Evolutionary conservation across 2,329 filamentous ascomycete genomes (phyloP).

Genomic region (Blumeria hordei): DNA sequence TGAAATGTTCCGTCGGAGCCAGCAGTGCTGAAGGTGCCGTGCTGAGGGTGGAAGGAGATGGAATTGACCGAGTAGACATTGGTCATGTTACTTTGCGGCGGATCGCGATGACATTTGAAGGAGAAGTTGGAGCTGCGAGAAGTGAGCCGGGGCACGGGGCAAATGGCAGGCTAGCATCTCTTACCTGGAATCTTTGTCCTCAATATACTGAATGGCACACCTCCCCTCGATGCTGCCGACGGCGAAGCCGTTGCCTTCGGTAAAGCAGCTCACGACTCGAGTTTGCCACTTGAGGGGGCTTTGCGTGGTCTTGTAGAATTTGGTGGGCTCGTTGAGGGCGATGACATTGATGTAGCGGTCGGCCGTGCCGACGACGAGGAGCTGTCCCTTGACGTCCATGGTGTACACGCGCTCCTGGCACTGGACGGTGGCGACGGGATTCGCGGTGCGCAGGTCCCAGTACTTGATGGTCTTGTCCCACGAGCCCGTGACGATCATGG

Average conservation of each 20-base stretch:
- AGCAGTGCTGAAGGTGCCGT: conserved; percentile 95
- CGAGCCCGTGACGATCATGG: conserved; percentile 76
- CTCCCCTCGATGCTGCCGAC: conserved; percentile 92
- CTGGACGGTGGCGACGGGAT: conserved; percentile 38
- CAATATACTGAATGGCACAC: conserved; percentile 94
- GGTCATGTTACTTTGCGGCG: conserved; percentile 47
- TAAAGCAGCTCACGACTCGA: conserved; percentile 80
- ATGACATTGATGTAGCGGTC: conserved; percentile 93
- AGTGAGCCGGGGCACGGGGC: conserved; percentile 2
- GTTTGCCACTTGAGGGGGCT: conserved; percentile 98
- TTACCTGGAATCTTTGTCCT: conserved; percentile 70
- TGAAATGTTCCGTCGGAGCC: conserved; percentile 92
- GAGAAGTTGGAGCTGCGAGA: conserved; percentile 62
- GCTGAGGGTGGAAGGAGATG: conserved; percentile 89
- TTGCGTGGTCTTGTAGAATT: conserved; percentile 90
- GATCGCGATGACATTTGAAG: conserved; percentile 94
- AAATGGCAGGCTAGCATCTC: conserved; percentile 7
- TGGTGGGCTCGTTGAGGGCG: conserved; percentile 66
- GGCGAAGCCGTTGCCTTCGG: conserved; percentile 74
- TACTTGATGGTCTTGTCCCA: conserved; percentile 86
- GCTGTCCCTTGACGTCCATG: conserved; percentile 71
- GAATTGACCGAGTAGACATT: conserved; percentile 92
- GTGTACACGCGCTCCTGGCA: conserved; percentile 67
- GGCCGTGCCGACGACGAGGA: conserved; percentile 78
- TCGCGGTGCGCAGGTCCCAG: conserved; percentile 51